A percentile compares a stretch with the other conserved stretches of the same genome.
Evolutionary conservation across 352 stramenopile genomes (phyloP).

Genomic region (Pythium rishiriense): DNA sequence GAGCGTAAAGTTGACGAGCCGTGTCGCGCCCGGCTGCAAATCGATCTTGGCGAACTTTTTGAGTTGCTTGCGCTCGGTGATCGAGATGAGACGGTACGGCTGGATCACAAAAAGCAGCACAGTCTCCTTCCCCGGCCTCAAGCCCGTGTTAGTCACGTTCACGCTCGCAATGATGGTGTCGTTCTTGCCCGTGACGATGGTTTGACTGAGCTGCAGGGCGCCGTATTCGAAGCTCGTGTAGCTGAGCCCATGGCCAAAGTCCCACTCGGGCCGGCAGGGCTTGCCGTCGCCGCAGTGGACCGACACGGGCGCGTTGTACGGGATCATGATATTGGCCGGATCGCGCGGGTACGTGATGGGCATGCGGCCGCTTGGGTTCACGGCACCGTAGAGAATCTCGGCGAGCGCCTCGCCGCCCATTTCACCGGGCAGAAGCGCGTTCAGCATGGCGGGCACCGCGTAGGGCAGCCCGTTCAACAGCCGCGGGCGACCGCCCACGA

Average conservation of each 20-base stretch:
- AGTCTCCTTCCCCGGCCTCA: slow-evolving; percentile 57
- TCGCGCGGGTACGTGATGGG: slow-evolving; percentile 79
- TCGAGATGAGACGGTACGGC: slow-evolving; percentile 53
- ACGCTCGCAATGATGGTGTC: slow-evolving; percentile 46
- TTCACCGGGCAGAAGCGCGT: slow-evolving; percentile 77
- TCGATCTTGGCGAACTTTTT: slow-evolving; percentile 79
- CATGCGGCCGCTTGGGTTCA: slow-evolving; percentile 76
- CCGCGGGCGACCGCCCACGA: slow-evolving; percentile 75
- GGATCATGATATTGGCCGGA: slow-evolving; percentile 29
- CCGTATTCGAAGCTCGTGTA: slow-evolving; percentile 73
- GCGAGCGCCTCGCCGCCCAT: slow-evolving; percentile 75
- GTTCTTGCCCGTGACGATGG: slow-evolving; percentile 25
- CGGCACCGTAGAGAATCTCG: slow-evolving; percentile 72
- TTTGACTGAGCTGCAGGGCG: slow-evolving; percentile 42
- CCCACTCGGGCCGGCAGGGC: slow-evolving; percentile 62
- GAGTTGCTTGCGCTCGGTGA: slow-evolving; percentile 82
- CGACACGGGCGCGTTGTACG: slow-evolving; percentile 35
- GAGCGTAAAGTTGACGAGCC: slow-evolving; percentile 44
- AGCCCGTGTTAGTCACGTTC: slow-evolving; percentile 73
- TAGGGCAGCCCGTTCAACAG: slow-evolving; percentile 61
- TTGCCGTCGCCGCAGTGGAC: slow-evolving; percentile 43
- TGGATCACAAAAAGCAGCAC: slow-evolving; percentile 81
- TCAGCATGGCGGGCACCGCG: slow-evolving; percentile 69
- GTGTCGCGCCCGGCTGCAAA: slow-evolving; percentile 42
- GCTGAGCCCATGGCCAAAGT: slow-evolving; percentile 64